Conservation (phyloP, 2,329 filamentous ascomycete species). For the Phialophora tarda region DNA sequence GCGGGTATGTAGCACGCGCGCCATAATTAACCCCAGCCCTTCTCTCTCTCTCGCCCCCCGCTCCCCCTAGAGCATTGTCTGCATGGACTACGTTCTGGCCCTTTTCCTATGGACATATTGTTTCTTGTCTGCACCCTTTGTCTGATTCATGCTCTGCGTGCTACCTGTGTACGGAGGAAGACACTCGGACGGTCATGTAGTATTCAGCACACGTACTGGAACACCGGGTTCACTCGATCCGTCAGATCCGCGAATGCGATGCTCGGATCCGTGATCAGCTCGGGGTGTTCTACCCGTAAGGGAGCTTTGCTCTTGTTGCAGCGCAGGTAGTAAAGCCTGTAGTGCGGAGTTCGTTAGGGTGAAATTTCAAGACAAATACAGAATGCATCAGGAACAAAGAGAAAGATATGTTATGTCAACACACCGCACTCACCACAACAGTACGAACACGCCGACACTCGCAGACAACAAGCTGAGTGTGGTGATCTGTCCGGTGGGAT, state of each 20-base stretch:
- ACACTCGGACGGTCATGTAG: too few relatives aligned
- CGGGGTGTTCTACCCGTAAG: slow-evolving; percentile 19
- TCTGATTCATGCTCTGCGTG: too few relatives aligned
- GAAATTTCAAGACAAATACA: too few relatives aligned
- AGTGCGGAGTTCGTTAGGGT: background rate
- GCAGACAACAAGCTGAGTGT: slow-evolving; percentile 19
- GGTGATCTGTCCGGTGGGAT: slow-evolving; percentile 66
- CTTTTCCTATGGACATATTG: too few relatives aligned
- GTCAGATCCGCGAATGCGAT: slow-evolving; percentile 24
- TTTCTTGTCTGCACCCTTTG: too few relatives aligned
- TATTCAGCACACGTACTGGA: slow-evolving; percentile 18
- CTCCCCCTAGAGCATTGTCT: too few relatives aligned
- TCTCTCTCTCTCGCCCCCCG: too few relatives aligned
- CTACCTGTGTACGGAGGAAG: too few relatives aligned
- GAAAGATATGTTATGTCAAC: background rate
- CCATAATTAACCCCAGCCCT: too few relatives aligned
- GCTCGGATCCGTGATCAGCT: slow-evolving; percentile 23
- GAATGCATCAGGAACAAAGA: background rate
- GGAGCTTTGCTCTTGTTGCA: slow-evolving; percentile 24
- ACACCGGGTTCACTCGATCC: slow-evolving; percentile 21
- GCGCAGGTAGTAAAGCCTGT: slow-evolving; percentile 19
- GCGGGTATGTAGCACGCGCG: too few relatives aligned
- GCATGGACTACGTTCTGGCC: too few relatives aligned
- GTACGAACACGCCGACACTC: slow-evolving; percentile 15
- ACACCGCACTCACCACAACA: slow-evolving; percentile 16